These are phyloP conservation scores for Teratosphaeria gauchensis DNA, from an alignment of 2,329 filamentous ascomycete species.

Conservation along the genomic window DNA sequence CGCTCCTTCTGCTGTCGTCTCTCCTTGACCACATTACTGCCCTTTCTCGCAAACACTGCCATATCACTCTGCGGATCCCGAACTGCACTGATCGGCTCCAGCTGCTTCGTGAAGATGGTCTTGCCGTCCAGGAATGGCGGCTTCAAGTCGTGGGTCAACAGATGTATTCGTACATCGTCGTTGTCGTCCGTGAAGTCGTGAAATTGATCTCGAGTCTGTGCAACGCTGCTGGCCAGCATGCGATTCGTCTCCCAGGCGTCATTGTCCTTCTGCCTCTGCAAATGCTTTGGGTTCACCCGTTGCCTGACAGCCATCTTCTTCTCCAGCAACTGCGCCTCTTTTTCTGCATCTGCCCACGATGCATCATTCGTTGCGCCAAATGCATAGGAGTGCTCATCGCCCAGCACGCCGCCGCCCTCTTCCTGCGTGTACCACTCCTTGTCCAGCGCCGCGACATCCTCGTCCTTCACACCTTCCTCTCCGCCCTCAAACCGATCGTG, in stretches of 20 bases:
- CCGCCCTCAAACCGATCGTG: conserved; percentile 53
- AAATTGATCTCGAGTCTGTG: conserved; percentile 68
- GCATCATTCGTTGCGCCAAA: conserved; percentile 64
- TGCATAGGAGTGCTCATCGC: conserved; percentile 86
- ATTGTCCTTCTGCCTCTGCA: conserved; percentile 85
- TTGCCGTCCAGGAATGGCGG: conserved; percentile 92
- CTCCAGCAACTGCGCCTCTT: conserved; percentile 63
- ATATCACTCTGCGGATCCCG: conserved; percentile 94
- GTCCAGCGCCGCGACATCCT: conserved; percentile 68
- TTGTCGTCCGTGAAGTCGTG: conserved; percentile 78
- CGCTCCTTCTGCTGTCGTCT: conserved; percentile 84
- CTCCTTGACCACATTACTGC: conserved; percentile 86
- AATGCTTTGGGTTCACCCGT: conserved; percentile 53
- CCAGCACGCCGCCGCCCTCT: conserved; percentile 69
- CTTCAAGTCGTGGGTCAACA: conserved; percentile 85
- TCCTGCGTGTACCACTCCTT: conserved; percentile 90
- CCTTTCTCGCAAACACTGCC: conserved; percentile 95
- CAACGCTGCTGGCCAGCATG: conserved; percentile 93
- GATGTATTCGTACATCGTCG: conserved; percentile 77
- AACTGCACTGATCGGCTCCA: conserved; percentile 89
- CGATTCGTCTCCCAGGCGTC: conserved; percentile 98
- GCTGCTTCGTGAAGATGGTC: conserved; percentile 92
- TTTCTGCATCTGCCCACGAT: conserved; percentile 64
- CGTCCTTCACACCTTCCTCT: conserved; percentile 50
- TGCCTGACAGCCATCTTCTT: conserved; percentile 54